phyloP scores from a whole-genome alignment of 2,329 filamentous ascomycete genomes.

The Fusarium sp. region DNA sequence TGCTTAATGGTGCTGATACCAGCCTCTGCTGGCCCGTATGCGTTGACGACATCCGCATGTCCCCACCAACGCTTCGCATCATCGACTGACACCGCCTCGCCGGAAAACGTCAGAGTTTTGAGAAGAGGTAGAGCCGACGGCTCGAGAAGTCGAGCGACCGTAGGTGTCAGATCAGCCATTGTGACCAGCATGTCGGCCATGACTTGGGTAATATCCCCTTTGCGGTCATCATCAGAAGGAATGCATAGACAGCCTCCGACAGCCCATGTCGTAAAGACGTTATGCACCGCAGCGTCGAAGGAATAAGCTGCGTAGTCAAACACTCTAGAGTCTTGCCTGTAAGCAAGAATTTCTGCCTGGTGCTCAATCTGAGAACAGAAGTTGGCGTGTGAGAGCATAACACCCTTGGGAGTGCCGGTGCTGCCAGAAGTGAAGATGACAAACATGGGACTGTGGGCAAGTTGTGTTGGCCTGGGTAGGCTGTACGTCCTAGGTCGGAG shows the following conservation, averaged over 20 bases:
- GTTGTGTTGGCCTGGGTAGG: too few species aligned
- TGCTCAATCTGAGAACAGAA: not conserved
- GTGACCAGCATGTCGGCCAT: not conserved
- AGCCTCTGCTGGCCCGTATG: not conserved
- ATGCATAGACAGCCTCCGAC: too few species aligned
- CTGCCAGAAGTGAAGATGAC: constrained; percentile 47
- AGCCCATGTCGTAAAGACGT: too few species aligned
- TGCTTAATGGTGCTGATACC: not conserved
- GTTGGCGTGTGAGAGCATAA: constrained; percentile 20
- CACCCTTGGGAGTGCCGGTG: constrained; percentile 10
- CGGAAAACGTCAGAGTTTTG: not conserved
- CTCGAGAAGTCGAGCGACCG: not conserved
- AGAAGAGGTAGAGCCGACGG: not conserved
- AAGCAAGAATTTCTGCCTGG: not conserved
- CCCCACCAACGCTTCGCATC: not conserved
- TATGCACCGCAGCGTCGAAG: too few species aligned
- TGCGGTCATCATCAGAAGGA: not conserved
- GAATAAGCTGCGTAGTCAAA: too few species aligned
- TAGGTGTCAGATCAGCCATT: not conserved
- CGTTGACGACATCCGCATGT: not conserved
- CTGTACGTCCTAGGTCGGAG: too few species aligned
- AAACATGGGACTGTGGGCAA: constrained; percentile 6
- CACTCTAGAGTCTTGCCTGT: not conserved
- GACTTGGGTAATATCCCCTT: not conserved
- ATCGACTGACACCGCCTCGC: not conserved